Evolutionary conservation across 1,284 basidiomycete species (phyloP).

Genomic region (Cystobasidium slooffiae): DNA sequence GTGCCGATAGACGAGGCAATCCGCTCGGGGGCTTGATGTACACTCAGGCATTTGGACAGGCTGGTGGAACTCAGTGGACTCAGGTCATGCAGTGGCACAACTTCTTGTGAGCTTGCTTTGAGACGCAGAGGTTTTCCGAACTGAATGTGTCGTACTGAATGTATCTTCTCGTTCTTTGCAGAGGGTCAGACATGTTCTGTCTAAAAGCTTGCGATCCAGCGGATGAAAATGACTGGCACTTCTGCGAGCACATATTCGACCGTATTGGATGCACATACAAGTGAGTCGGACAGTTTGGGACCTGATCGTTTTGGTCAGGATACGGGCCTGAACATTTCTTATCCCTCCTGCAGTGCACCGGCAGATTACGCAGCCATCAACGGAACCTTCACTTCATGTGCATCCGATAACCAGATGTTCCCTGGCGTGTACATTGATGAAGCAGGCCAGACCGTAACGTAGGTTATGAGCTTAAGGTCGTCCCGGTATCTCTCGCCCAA

Average conservation of each 20-base stretch:
- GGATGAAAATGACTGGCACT: slow-evolving; percentile 22
- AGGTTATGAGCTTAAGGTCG: no score
- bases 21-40: slow-evolving; percentile 57
- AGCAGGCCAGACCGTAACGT: slow-evolving; percentile 14
- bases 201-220: slow-evolving; percentile 39
- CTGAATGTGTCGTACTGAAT: neutral
- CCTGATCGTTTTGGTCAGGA: no score
- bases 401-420: slow-evolving; percentile 48
- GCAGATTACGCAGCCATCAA: slow-evolving; percentile 47
- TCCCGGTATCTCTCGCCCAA: no score
- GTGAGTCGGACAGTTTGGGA: slow-evolving; percentile 3
- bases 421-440: slow-evolving; percentile 45
- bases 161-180: neutral
- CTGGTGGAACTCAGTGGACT: slow-evolving; percentile 21
- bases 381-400: slow-evolving; percentile 48
- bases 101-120: slow-evolving; percentile 26
- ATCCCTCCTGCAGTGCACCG: no score
- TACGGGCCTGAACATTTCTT: no score
- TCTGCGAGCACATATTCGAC: slow-evolving; percentile 51
- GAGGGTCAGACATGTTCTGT: slow-evolving; percentile 44
- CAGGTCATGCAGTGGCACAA: slow-evolving; percentile 44
- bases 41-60: slow-evolving; percentile 28
- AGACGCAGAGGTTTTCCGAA: no score
- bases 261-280: slow-evolving; percentile 38
- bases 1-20: slow-evolving; percentile 47